Percentiles rank a stretch among this genome's conserved stretches.
phyloP scores from a whole-genome alignment of 176 grass and related monocot genomes.

The Musa itinerans region DNA sequence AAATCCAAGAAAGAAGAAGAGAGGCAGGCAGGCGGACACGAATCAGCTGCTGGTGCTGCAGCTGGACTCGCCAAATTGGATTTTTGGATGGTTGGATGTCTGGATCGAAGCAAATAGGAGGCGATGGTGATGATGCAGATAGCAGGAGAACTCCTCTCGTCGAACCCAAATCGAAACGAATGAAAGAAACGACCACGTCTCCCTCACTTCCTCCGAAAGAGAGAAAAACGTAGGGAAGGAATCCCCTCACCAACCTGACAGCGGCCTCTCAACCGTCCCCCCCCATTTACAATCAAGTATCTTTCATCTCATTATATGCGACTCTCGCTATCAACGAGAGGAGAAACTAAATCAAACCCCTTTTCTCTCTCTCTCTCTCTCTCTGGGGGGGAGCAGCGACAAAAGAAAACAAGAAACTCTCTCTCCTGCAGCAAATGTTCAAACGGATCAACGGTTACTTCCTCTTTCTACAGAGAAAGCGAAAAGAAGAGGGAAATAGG shows the following conservation, averaged over 20 bases:
- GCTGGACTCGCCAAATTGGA: not conserved
- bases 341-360: no score
- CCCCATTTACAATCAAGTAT: not conserved
- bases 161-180: not conserved
- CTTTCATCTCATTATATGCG: no score
- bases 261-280: not conserved
- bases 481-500: not conserved
- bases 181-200: not conserved
- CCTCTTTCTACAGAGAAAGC: not conserved
- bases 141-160: not conserved
- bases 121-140: not conserved
- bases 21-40: not conserved
- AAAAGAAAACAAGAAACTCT: not conserved
- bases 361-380: not conserved
- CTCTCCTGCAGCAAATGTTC: not conserved
- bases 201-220: not conserved
- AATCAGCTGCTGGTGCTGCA: not conserved
- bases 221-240: not conserved
- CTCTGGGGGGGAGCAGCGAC: not conserved
- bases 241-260: not conserved
- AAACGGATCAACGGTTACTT: not conserved
- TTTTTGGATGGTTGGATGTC: not conserved
- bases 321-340: no score
- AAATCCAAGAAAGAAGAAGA: not conserved
- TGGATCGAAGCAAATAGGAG: not conserved